Evolutionary conservation across 441 rosid genomes (phyloP).

Genomic region (Codiaeum variegatum): DNA sequence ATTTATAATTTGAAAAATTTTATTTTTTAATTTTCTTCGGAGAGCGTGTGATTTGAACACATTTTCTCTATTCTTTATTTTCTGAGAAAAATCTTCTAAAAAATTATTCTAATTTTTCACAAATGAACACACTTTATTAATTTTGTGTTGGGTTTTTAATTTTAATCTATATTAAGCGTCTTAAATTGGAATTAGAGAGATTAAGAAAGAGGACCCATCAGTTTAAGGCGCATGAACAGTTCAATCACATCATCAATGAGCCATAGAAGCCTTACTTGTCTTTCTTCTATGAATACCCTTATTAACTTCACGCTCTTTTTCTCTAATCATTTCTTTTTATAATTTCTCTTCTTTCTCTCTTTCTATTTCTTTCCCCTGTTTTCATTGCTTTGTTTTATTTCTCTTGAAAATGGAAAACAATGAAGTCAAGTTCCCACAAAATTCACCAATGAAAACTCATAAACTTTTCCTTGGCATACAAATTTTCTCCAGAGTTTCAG

Average conservation of each 20-base stretch:
- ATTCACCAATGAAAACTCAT: constrained; percentile 21
- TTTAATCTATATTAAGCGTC: not conserved
- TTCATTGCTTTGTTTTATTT: constrained; percentile 1
- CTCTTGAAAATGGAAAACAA: constrained; percentile 17
- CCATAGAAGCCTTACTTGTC: not conserved
- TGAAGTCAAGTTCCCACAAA: constrained; percentile 20
- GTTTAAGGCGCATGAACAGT: not conserved
- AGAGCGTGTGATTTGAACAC: no score
- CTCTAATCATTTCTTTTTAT: not conserved
- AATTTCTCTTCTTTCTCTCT: not conserved
- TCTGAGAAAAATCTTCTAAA: no score
- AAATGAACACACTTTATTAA: no score
- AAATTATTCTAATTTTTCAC: no score
- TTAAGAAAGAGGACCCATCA: no score
- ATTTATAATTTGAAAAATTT: no score
- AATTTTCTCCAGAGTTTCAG: constrained; percentile 27
- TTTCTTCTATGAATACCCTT: not conserved
- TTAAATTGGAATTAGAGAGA: not conserved
- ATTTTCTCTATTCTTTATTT: no score
- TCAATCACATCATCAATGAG: constrained; percentile 6
- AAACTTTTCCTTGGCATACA: constrained; percentile 25
- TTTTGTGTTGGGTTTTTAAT: no score
- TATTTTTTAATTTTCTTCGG: no score
- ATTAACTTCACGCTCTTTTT: constrained; percentile 4
- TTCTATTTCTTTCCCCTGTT: not conserved